These are phyloP conservation scores for Phlebiopsis gigantea DNA, from an alignment of 768 basidiomycete species.

Conservation along the genomic window DNA sequence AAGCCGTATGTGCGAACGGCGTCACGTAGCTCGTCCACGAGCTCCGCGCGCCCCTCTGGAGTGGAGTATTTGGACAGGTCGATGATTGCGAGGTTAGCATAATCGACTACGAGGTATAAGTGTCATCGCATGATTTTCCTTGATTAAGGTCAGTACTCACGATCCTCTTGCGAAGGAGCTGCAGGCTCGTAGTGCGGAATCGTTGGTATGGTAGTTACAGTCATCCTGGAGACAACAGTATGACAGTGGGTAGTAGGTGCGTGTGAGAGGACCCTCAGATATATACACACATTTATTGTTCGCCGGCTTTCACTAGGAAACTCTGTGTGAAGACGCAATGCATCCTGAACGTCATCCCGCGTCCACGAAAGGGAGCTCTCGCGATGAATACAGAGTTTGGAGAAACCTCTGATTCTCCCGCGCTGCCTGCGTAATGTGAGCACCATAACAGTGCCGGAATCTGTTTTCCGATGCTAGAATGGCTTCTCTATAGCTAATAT, in stretches of 20 bases:
- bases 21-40: constrained; percentile 26
- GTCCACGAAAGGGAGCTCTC: neutral
- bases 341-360: neutral
- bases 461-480: neutral
- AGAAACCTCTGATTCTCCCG: neutral
- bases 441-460: no score
- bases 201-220: neutral
- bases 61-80: constrained; percentile 29
- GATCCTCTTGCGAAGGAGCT: neutral
- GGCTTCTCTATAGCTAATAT: neutral
- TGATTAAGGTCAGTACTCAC: neutral
- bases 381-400: neutral
- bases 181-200: neutral
- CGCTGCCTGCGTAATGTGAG: neutral
- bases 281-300: neutral
- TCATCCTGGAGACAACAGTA: neutral
- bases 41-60: constrained; percentile 27
- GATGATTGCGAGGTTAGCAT: constrained; percentile 29
- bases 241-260: neutral
- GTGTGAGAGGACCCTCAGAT: neutral
- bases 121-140: neutral
- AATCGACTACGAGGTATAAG: constrained; percentile 25
- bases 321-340: neutral
- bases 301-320: neutral
- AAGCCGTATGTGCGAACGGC: constrained; percentile 34